phyloP scores from a whole-genome alignment of 2,329 filamentous ascomycete species.

The Thyridium curvatum region DNA sequence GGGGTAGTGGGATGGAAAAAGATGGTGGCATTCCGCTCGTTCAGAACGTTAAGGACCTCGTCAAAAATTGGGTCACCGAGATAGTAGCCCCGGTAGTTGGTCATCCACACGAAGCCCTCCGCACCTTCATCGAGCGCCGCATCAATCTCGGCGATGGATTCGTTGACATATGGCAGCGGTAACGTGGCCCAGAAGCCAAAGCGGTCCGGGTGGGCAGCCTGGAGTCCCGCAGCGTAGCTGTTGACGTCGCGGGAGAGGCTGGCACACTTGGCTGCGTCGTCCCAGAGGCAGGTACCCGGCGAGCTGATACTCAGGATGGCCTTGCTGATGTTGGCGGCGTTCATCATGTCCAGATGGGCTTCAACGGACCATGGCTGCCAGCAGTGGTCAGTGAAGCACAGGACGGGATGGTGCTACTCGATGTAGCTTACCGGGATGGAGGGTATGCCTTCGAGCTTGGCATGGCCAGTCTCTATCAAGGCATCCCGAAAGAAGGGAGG shows the following conservation, averaged over 20 bases:
- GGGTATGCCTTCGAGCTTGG: conserved; percentile 43
- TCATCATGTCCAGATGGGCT: conserved; percentile 43
- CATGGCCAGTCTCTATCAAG: conserved; percentile 30
- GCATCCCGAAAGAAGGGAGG: conserved; percentile 32
- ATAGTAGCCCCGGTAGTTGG: conserved; percentile 31
- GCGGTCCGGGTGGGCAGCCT: conserved; percentile 16
- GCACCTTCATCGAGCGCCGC: conserved; percentile 23
- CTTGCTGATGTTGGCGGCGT: conserved; percentile 37
- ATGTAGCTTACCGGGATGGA: conserved; percentile 24
- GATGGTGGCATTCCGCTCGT: conserved; percentile 27
- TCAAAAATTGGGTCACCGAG: conserved; percentile 31
- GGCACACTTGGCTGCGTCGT: conserved; percentile 16
- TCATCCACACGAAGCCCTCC: conserved; percentile 35
- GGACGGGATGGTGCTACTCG: not conserved
- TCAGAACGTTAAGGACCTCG: conserved; percentile 32
- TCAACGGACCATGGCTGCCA: conserved; percentile 33
- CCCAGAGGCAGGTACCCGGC: conserved; percentile 40
- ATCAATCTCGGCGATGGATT: conserved; percentile 25
- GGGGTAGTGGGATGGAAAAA: conserved; percentile 38
- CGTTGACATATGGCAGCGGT: conserved; percentile 24
- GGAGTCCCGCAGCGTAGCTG: conserved; percentile 20
- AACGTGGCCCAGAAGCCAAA: conserved; percentile 34
- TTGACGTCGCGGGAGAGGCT: conserved; percentile 17
- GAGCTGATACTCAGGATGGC: conserved; percentile 48
- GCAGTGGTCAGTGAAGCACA: not conserved